Percentiles rank a stretch among this genome's conserved stretches.
Conservation (phyloP, 2,329 filamentous ascomycete species). For the Penicillium olsonii region DNA sequence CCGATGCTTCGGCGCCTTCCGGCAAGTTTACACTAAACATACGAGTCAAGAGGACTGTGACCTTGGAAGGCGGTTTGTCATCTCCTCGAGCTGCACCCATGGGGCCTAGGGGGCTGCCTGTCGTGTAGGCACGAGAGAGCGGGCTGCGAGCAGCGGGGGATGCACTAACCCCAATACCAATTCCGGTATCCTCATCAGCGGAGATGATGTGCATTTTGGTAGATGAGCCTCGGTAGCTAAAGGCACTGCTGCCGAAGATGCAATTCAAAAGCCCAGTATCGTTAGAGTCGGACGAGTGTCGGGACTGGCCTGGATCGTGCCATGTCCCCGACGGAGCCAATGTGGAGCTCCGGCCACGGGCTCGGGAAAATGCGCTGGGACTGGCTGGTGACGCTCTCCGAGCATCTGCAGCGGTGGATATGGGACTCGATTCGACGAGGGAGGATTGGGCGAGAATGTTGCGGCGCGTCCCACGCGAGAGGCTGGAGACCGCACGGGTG, state of each 20-base stretch:
- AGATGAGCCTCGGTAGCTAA: constrained; percentile 59
- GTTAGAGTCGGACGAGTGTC: constrained; percentile 49
- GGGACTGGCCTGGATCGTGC: constrained; percentile 38
- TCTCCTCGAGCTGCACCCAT: constrained; percentile 28
- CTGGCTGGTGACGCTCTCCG: constrained; percentile 34
- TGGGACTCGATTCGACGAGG: constrained; percentile 35
- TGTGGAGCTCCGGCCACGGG: constrained; percentile 49
- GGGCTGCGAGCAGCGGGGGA: constrained; percentile 36
- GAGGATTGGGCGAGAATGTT: constrained; percentile 37
- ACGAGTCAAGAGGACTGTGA: constrained; percentile 59
- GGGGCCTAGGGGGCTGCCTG: constrained; percentile 35
- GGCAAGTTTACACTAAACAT: constrained; percentile 60
- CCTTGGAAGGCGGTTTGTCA: constrained; percentile 45
- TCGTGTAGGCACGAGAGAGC: constrained; percentile 41
- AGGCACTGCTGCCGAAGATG: constrained; percentile 61
- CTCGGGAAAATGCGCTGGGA: constrained; percentile 43
- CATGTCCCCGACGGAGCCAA: constrained; percentile 37
- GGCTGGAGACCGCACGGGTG: constrained; percentile 40
- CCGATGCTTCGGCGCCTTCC: constrained; percentile 43
- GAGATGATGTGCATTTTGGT: constrained; percentile 63
- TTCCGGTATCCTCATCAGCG: constrained; percentile 37
- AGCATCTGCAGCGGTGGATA: constrained; percentile 34
- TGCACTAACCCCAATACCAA: constrained; percentile 21
- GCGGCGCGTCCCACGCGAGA: constrained; percentile 38
- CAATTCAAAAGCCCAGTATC: constrained; percentile 58